Evolutionary conservation across 345 rosid genomes (phyloP).

Genomic region (Clausena lansium): DNA sequence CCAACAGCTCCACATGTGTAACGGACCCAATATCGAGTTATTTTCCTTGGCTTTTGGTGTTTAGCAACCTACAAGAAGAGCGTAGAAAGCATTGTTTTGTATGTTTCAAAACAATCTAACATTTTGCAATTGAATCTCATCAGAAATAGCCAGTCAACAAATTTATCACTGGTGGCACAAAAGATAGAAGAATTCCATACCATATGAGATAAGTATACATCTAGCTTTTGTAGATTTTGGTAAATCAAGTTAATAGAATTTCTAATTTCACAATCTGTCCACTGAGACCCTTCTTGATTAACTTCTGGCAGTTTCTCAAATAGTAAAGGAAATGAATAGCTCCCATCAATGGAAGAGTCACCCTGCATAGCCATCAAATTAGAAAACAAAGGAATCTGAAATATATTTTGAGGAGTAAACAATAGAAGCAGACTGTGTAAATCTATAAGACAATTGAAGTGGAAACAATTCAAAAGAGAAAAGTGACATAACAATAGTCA

Average conservation of each 20-base stretch:
- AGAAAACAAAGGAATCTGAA: background rate
- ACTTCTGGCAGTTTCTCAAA: slow-evolving; percentile 66
- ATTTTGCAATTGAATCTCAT: background rate
- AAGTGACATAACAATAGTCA: background rate
- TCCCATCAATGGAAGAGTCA: slow-evolving; percentile 62
- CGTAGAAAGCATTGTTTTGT: background rate
- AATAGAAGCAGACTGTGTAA: slow-evolving; percentile 1
- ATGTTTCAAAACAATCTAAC: background rate
- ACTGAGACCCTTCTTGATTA: slow-evolving; percentile 62
- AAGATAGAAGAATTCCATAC: slow-evolving; percentile 37
- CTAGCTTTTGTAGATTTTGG: slow-evolving; percentile 65
- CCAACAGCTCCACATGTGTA: slow-evolving; percentile 87
- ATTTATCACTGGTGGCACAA: background rate
- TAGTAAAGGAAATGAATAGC: slow-evolving; percentile 53
- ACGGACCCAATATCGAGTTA: slow-evolving; percentile 70
- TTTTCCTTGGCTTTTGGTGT: slow-evolving; percentile 69
- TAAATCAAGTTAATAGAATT: slow-evolving; percentile 64
- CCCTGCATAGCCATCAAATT: slow-evolving; percentile 41
- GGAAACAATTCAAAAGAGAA: slow-evolving; percentile 10
- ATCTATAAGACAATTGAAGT: background rate
- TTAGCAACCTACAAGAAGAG: slow-evolving; percentile 54
- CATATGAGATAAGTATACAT: slow-evolving; percentile 55
- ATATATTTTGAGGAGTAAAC: slow-evolving; percentile 1
- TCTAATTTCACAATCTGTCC: slow-evolving; percentile 70
- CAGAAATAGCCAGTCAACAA: background rate